Base-by-base conservation (phyloP, 345 rosid genomes). In the Eucalyptus albens region DNA sequence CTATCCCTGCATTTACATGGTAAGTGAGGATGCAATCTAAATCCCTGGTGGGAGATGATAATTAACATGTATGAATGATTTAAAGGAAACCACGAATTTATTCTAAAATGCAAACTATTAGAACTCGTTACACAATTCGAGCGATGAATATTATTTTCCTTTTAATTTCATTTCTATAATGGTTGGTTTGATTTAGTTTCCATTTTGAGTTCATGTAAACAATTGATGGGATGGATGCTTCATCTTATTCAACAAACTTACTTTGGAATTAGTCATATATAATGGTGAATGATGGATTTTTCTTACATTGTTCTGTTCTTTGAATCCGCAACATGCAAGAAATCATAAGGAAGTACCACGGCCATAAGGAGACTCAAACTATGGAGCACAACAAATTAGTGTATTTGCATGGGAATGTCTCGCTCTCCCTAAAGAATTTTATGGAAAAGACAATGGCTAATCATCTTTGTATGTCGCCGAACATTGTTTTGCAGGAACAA, bases 261-360 rank as follows among this genome's bases (percentile, higher is more conserved):
- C 26, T 72, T 4, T 19, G 82, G 22, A 72, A 72, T 72, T 37
- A 37, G 45, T 13, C 44, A 72, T 37, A 11, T 33, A 37, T 33
- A 19, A 19, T 72, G 45, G 82, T 19, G 82, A 69, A 37, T 72
- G 82, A 72, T 19, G 45, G 45, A 21, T 72, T 37, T 72, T 72
- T 37, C 26, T 72, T 37, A 72, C 82, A 37, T 72, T 40, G 6
- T 33, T 33, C 81, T 2, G 44, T 69, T 37, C 7, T 26, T 22
- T 31, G 26, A 22, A 4, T 24, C 33, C 50, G 90, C 93, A 89
- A 93, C 89, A 88, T 92, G 87, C 89, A 90, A 53, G 65, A 91
- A 12, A 90, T 90, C 60, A 90, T 91, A 33, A 82, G 89, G 31
- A 90, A 67, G 90, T 92, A 91, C 62, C 86, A 86, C 77, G 42